Evolutionary conservation across 2,329 filamentous ascomycete genomes (phyloP).

Genomic region (Trichoderma atroviride): DNA sequence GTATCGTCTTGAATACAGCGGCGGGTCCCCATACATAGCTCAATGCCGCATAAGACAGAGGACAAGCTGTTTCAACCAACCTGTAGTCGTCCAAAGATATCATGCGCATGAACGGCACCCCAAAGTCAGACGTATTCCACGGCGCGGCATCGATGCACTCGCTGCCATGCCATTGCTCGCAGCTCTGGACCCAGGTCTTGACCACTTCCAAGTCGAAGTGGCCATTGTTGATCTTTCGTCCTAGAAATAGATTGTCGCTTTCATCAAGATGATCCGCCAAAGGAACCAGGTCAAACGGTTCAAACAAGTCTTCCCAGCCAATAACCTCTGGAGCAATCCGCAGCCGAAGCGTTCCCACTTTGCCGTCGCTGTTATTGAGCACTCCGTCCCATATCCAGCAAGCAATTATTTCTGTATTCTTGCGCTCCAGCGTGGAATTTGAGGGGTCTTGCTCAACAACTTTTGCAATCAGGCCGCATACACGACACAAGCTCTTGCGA

Average conservation of each 20-base stretch:
- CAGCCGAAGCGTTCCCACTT: conserved; percentile 18
- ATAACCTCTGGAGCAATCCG: conserved; percentile 20
- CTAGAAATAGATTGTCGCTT: neutral
- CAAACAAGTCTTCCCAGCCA: conserved; percentile 19
- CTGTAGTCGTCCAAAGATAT: conserved; percentile 15
- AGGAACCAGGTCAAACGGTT: conserved; percentile 23
- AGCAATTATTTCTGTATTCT: conserved; percentile 18
- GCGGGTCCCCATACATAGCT: conserved; percentile 25
- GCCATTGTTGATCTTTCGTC: neutral
- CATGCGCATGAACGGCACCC: conserved; percentile 21
- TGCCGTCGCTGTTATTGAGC: neutral
- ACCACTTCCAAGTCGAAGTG: neutral
- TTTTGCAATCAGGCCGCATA: conserved; percentile 9
- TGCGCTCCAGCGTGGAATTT: neutral
- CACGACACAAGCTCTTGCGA: conserved; percentile 10
- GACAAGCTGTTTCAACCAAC: conserved; percentile 12
- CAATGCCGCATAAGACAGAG: conserved; percentile 16
- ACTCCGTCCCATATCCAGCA: conserved; percentile 26
- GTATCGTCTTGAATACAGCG: conserved; percentile 14
- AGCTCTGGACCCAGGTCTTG: conserved; percentile 8
- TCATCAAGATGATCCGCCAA: neutral
- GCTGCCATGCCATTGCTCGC: conserved; percentile 16
- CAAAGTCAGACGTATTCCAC: conserved; percentile 15
- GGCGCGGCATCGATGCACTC: conserved; percentile 16
- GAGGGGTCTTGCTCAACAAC: neutral